A percentile compares a stretch with the other conserved stretches of the same genome.
Conservation (phyloP, 1,284 basidiomycete species). For the Meripilus lineatus region DNA sequence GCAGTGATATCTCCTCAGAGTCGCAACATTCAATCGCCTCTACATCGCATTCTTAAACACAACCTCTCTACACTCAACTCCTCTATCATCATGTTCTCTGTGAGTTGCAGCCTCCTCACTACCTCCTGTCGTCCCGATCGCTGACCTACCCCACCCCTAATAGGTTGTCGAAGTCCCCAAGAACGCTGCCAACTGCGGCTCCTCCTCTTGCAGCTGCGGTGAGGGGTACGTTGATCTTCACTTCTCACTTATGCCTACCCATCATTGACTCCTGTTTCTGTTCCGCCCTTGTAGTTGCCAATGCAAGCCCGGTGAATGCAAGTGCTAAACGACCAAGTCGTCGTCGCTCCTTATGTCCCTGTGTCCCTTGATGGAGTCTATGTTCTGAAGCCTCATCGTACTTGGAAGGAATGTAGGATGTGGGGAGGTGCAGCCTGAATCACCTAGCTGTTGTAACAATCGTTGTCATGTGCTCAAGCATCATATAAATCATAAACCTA, state of each 20-base stretch:
- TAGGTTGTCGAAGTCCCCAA: too few relatives aligned
- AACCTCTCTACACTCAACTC: constrained; percentile 1
- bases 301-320: constrained; percentile 58
- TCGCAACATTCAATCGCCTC: neutral
- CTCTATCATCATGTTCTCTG: constrained; percentile 9
- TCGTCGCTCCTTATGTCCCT: constrained; percentile 3
- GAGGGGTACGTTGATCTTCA: constrained; percentile 31
- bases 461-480: too few relatives aligned
- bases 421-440: constrained; percentile 2
- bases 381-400: neutral
- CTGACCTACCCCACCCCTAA: too few relatives aligned
- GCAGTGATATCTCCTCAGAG: neutral
- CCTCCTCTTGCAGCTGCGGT: constrained; percentile 46
- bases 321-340: constrained; percentile 39
- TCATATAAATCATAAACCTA: too few relatives aligned
- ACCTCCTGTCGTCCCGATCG: too few relatives aligned
- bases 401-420: constrained; percentile 13
- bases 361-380: constrained; percentile 2
- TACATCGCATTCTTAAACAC: constrained; percentile 1
- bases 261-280: constrained; percentile 1
- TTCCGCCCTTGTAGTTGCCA: constrained; percentile 36
- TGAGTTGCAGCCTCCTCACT: neutral
- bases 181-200: constrained; percentile 48
- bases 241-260: neutral
- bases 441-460: neutral